Base-by-base conservation (phyloP, 805 yeast species). In the Candida boidinii region DNA sequence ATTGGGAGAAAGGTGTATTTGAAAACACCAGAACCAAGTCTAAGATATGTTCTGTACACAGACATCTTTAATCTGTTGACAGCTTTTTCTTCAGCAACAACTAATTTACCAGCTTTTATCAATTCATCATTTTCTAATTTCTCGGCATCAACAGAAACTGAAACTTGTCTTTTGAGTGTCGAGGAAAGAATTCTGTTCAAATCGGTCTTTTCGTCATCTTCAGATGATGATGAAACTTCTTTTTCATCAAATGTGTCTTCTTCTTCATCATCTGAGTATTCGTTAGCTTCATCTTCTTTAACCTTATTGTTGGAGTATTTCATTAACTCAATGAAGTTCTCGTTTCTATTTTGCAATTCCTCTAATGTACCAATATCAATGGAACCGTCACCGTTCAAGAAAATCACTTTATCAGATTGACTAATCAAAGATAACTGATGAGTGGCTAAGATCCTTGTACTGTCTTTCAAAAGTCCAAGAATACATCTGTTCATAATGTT, bases 371-470 rank as follows among this genome's bases (percentile, higher is more conserved):
- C 92, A 18, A 69, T 54, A 17, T 64, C 67, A 18, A 76, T 58
- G 1, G 64, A 43, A 1, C 79, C 72, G 18, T 76, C 78, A 13
- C 76, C 71, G 42, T 72, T 68, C 39, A 82, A 53, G 39, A 75
- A 79, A 12, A 82, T 60, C n/a, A 81, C 55, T 26, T 76, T 60
- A 47, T 77, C 84, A 17, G 87, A 86, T 34, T 62, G 55, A 13
- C 68, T 69, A 37, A 81, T 65, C 35, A 81, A 60, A 1, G 82
- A 70, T 26, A 81, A 55, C 48, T 82, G 88, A 51, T 81, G 92
- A 0, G 92, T 82, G 3, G 87, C 86, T 42, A 81, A 60, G 7
- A 82, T 44, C 43, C 86, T 64, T 0, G 92, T 82, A 42, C 66
- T 70, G 14, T 55, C 53, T 29, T 56, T 56, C 39, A 82, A 48